Evolutionary conservation across 768 basidiomycete species (phyloP), one percentile per base, ranked within the genome.

Genomic region (Leccinum ochraceum): DNA sequence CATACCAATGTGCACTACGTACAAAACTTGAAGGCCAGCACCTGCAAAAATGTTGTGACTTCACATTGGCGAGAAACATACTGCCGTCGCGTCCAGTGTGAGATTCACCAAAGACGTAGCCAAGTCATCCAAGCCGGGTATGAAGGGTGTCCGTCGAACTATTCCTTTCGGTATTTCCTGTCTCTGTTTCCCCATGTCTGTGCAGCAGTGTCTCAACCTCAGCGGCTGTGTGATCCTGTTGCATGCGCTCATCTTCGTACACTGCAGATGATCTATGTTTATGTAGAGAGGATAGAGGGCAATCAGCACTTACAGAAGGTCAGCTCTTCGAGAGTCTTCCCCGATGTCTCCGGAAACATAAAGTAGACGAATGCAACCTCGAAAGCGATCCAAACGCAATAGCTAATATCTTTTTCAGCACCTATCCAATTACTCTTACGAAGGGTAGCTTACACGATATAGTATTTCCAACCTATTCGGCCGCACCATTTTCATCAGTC

Each of bases 321-420:
- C 20, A 68, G 24, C 26, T 69, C 67, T 20, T 68, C 67, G 16
- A 67, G 62, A 0, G 60, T 66, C 2, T 56, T 62, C 3, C 68
- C 62, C 1, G 67, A 64, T 6, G 67, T 66, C 36, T 69, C 67
- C 1, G 67, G 67, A 36, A 68, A 69, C 60, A 64, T 10, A 37
- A 59, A 1, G 59, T 68, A 67, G 37, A 68, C 48, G 3, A 69
- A 59, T 20, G 10, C 62, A 6, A 66, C 46, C 36, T 69, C 22
- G 13, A 63, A 69, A 0, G 62, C 57, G 3, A 34, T 53, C 67
- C 60, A 66, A 13, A 57, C 57, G 17, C 61, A 68, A 17, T 63
- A 69, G 5, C 67, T 69, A 13, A 6, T 4, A 3, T 7, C 24
- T 50, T 1, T 24, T 36, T 67, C 42, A 60, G 48, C 22, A 8